Conservation (phyloP, 257 asterid species). For the Linderniella brevidens region DNA sequence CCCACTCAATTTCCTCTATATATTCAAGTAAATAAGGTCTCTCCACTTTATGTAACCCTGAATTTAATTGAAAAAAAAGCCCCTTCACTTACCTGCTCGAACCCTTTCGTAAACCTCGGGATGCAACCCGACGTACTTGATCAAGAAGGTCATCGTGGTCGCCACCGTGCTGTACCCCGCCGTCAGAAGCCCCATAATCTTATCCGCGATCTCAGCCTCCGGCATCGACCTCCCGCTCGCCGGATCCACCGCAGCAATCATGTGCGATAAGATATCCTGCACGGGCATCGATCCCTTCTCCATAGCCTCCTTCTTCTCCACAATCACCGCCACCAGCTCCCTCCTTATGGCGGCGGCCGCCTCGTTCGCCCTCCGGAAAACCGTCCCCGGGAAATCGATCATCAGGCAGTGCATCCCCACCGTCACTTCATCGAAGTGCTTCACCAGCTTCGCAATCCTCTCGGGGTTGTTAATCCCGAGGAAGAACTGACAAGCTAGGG, state of each 20-base stretch:
- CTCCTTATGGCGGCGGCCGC: constrained; percentile 25
- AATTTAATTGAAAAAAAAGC: too few species aligned
- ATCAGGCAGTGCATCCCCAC: constrained; percentile 34
- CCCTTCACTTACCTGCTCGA: constrained; percentile 17
- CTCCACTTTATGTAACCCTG: too few species aligned
- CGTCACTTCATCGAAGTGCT: constrained; percentile 22
- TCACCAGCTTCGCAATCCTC: constrained; percentile 17
- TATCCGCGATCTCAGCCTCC: constrained; percentile 27
- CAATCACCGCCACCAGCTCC: constrained; percentile 22
- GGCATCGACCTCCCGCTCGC: constrained; percentile 26
- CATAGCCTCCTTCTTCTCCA: constrained; percentile 23
- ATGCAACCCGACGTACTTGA: constrained; percentile 25
- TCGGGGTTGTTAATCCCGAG: constrained; percentile 32
- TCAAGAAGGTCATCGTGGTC: constrained; percentile 31
- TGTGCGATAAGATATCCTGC: constrained; percentile 35
- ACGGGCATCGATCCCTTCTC: constrained; percentile 18
- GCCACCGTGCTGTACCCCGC: constrained; percentile 40
- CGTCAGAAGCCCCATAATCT: constrained; percentile 28
- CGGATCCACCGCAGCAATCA: constrained; percentile 20
- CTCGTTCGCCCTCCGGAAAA: constrained; percentile 30
- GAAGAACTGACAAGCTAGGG: constrained; percentile 31
- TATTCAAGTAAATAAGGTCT: too few species aligned
- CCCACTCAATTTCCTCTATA: too few species aligned
- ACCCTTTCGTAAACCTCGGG: constrained; percentile 27
- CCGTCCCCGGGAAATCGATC: constrained; percentile 37